Evolutionary conservation across 2,329 filamentous ascomycete species (phyloP).

Genomic region (Sphaerostilbella broomeana): DNA sequence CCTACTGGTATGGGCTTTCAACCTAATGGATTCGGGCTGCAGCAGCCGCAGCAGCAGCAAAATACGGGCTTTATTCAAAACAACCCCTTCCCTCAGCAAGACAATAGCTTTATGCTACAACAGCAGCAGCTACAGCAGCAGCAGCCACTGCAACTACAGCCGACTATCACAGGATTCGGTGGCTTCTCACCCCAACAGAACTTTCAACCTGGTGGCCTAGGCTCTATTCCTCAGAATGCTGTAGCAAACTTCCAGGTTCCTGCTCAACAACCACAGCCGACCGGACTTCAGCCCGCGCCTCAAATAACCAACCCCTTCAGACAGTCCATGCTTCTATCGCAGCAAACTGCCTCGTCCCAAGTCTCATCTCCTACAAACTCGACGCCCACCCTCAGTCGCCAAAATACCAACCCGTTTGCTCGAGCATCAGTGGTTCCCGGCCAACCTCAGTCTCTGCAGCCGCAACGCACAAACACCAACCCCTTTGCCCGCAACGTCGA

Average conservation of each 20-base stretch:
- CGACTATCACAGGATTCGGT: constrained; percentile 65
- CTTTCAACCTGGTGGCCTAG: constrained; percentile 48
- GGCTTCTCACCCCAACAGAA: constrained; percentile 64
- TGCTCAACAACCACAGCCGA: constrained; percentile 31
- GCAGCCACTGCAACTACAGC: constrained; percentile 37
- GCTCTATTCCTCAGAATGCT: constrained; percentile 53
- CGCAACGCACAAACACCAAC: constrained; percentile 49
- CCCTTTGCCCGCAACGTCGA: constrained; percentile 47
- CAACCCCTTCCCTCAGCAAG: constrained; percentile 28
- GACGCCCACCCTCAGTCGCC: constrained; percentile 42
- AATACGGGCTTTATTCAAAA: constrained; percentile 23
- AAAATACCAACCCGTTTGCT: constrained; percentile 84
- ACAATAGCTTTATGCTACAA: constrained; percentile 25
- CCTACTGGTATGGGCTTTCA: constrained; percentile 29
- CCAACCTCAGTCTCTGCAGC: constrained; percentile 15
- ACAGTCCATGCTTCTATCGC: constrained; percentile 71
- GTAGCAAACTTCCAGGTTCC: constrained; percentile 42
- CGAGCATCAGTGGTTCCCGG: constrained; percentile 41
- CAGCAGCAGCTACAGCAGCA: constrained; percentile 35
- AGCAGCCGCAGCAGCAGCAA: no score
- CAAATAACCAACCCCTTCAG: constrained; percentile 83
- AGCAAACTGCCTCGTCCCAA: constrained; percentile 36
- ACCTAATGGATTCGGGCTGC: constrained; percentile 18
- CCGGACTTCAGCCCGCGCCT: constrained; percentile 39
- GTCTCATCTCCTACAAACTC: constrained; percentile 38